These are phyloP conservation scores for Neocallimastix lanati DNA, from an alignment of 192 early-diverging fungal species.

Conservation along the genomic window DNA sequence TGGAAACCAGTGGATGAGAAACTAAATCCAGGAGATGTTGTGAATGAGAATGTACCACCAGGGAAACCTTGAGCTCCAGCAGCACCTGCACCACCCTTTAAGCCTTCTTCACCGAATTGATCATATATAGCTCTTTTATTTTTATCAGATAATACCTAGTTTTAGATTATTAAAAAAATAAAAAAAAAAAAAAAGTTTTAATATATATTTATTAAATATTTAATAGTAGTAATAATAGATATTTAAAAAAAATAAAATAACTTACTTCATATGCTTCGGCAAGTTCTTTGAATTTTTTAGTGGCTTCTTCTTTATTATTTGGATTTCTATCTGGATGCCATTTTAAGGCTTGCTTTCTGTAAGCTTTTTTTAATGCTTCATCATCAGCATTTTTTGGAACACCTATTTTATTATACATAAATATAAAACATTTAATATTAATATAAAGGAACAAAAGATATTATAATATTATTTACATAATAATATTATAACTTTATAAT, in stretches of 20 bases:
- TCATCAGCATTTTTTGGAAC: background rate
- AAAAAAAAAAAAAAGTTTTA: too few species aligned
- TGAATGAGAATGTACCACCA: slow-evolving; percentile 50
- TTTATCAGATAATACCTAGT: slow-evolving; percentile 18
- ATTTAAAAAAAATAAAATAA: too few species aligned
- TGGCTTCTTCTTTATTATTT: slow-evolving; percentile 42
- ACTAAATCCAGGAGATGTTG: slow-evolving; percentile 15
- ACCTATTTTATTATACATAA: background rate
- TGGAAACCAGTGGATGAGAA: slow-evolving; percentile 28
- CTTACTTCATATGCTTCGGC: slow-evolving; percentile 30
- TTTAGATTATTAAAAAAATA: background rate
- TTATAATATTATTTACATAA: too few species aligned
- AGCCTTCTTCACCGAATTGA: slow-evolving; percentile 30
- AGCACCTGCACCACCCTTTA: slow-evolving; percentile 35
- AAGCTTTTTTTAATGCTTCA: slow-evolving; percentile 35
- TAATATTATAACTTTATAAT: too few species aligned
- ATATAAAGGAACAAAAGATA: too few species aligned
- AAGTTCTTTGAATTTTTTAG: slow-evolving; percentile 58
- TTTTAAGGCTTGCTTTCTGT: slow-evolving; percentile 37
- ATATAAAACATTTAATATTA: too few species aligned
- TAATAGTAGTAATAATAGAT: too few species aligned
- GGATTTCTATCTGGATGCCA: slow-evolving; percentile 67
- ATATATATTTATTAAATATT: too few species aligned
- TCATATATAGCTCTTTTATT: slow-evolving; percentile 34
- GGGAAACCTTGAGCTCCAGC: slow-evolving; percentile 13